phyloP scores from a whole-genome alignment of 1,284 basidiomycete species.

The Vanrija humicola region DNA sequence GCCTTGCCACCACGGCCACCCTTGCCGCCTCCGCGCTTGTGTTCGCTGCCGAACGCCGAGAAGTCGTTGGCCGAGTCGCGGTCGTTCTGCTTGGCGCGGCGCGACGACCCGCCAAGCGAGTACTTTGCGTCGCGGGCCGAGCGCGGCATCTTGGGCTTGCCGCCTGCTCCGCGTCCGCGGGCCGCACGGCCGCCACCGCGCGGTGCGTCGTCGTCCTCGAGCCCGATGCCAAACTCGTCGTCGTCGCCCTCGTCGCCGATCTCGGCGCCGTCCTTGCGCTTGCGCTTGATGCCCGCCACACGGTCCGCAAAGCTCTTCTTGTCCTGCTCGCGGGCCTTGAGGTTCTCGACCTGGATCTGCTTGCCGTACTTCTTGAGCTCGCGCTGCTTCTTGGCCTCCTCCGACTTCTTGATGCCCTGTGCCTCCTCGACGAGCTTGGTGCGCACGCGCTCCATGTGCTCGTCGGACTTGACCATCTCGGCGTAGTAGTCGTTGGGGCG shows the following conservation, averaged over 20 bases:
- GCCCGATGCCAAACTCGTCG: conserved; percentile 25
- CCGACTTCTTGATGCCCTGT: conserved; percentile 83
- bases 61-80: conserved; percentile 72
- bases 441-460: conserved; percentile 96
- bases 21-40: conserved; percentile 44
- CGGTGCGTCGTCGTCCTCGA: conserved; percentile 10
- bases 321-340: conserved; percentile 66
- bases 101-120: conserved; percentile 63
- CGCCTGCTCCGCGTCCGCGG: conserved; percentile 30
- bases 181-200: conserved; percentile 28
- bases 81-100: conserved; percentile 75
- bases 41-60: conserved; percentile 49
- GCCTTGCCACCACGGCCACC: conserved; percentile 40
- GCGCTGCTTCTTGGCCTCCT: conserved; percentile 85
- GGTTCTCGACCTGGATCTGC: conserved; percentile 85
- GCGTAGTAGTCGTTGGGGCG: conserved; percentile 96
- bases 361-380: conserved; percentile 98
- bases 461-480: conserved; percentile 97
- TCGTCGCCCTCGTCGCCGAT: conserved; percentile 59
- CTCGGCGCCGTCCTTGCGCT: conserved; percentile 79
- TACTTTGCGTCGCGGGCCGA: conserved; percentile 70
- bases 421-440: conserved; percentile 82
- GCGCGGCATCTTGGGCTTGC: conserved; percentile 57
- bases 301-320: conserved; percentile 84
- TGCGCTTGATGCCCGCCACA: conserved; percentile 79